Conservation (phyloP, 2,329 filamentous ascomycete genomes). For the Aspergillus sergii region DNA sequence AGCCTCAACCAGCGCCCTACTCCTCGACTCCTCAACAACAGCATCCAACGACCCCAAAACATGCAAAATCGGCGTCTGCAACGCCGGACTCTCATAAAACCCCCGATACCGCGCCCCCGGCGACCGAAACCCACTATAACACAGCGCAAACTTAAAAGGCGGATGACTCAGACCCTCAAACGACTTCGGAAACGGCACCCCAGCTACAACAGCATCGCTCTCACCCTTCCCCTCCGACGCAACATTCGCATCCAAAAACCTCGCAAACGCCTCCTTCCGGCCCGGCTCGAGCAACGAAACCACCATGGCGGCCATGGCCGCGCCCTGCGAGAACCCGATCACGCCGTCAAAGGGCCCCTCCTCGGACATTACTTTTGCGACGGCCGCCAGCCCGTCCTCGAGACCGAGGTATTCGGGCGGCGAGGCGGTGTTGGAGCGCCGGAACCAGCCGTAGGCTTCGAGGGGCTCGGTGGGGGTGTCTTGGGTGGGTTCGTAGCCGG, state of each 20-base stretch:
- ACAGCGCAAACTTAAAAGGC: slow-evolving; percentile 69
- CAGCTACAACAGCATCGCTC: slow-evolving; percentile 34
- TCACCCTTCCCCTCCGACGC: slow-evolving; percentile 20
- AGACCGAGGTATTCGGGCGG: slow-evolving; percentile 68
- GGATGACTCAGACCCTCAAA: slow-evolving; percentile 53
- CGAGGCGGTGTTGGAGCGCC: slow-evolving; percentile 62
- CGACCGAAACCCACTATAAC: slow-evolving; percentile 77
- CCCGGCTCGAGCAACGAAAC: slow-evolving; percentile 68
- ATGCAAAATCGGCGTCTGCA: slow-evolving; percentile 77
- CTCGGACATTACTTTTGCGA: slow-evolving; percentile 65
- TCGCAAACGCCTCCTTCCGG: slow-evolving; percentile 52
- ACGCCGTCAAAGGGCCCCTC: slow-evolving; percentile 75
- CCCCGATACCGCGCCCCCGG: slow-evolving; percentile 63
- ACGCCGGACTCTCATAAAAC: slow-evolving; percentile 70
- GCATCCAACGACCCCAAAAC: slow-evolving; percentile 82
- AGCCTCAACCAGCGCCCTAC: slow-evolving; percentile 66
- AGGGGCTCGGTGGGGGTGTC: slow-evolving; percentile 46
- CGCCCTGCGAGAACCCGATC: slow-evolving; percentile 82
- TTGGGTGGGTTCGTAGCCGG: slow-evolving; percentile 60
- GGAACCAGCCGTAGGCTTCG: slow-evolving; percentile 85
- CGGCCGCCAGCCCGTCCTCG: slow-evolving; percentile 64
- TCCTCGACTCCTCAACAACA: slow-evolving; percentile 79
- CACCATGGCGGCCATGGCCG: slow-evolving; percentile 70
- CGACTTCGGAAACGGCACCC: slow-evolving; percentile 54
- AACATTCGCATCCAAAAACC: slow-evolving; percentile 29